These are phyloP conservation scores for Zychaea mexicana DNA, from an alignment of 371 early-diverging fungal species.

Conservation along the genomic window DNA sequence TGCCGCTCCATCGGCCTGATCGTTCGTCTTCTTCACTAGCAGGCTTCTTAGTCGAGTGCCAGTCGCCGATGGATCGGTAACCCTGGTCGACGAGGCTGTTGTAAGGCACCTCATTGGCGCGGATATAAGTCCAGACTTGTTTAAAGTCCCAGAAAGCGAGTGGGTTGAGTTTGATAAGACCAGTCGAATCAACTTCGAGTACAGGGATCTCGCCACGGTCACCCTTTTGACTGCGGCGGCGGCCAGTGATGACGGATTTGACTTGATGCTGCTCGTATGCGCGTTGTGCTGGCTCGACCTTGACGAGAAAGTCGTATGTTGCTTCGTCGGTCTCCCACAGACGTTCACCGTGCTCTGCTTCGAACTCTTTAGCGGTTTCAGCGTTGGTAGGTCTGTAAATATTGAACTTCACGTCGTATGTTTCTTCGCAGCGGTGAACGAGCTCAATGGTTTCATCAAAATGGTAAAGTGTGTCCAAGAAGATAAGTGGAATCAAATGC, in stretches of 20 bases:
- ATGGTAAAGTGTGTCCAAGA: conserved; percentile 92
- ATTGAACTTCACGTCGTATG: conserved; percentile 76
- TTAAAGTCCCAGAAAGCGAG: conserved; percentile 89
- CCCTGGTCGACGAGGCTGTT: conserved; percentile 88
- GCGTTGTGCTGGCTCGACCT: conserved; percentile 91
- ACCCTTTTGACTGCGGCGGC: conserved; percentile 88
- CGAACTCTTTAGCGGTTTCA: conserved; percentile 69
- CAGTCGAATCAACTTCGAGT: conserved; percentile 82
- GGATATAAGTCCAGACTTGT: conserved; percentile 84
- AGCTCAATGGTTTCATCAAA: conserved; percentile 89
- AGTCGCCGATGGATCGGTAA: conserved; percentile 93
- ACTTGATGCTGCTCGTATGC: conserved; percentile 80
- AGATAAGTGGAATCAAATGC: conserved; percentile 82
- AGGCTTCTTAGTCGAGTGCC: conserved; percentile 85
- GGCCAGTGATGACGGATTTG: conserved; percentile 85
- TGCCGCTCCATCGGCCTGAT: conserved; percentile 90
- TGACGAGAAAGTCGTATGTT: conserved; percentile 88
- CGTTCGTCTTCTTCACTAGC: conserved; percentile 73
- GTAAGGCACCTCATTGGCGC: conserved; percentile 88
- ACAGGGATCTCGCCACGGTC: conserved; percentile 78
- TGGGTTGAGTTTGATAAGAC: conserved; percentile 88
- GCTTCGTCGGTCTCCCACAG: conserved; percentile 86
- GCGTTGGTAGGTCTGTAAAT: conserved; percentile 72
- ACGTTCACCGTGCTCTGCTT: conserved; percentile 67
- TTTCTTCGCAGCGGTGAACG: conserved; percentile 61